Base-by-base conservation (phyloP, 1,139 yeast genomes). In the Blastobotrys illinoisensis region DNA sequence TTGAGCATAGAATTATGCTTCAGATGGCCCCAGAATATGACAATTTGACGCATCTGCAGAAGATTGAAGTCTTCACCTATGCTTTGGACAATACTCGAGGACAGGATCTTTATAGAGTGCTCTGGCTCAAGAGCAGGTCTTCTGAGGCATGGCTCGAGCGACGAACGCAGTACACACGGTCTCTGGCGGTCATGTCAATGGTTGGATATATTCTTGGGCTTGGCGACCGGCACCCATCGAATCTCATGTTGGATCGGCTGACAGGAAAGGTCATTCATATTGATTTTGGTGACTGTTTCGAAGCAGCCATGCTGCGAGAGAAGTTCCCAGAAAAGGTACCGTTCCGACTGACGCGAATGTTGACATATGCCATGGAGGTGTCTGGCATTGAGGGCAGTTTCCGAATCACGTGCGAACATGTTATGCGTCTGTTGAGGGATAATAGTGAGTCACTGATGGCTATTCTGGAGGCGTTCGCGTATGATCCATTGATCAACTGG, bases 1-100 rank as follows among this genome's bases (percentile, higher is more conserved):
- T 93, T 64, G 99, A 93, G 69, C 97, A 91, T 68, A 79, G 98
- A 60, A 88, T 93, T 56, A 91, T 93, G 96, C 73, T 90, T 44
- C 98, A 93, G 69, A 91, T 93, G 98, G 97, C 98, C 0, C 98
- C 98, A 0, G 97, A 91, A 68, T 95, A 89, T 70, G 99, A 95
- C 64, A 86, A 83, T 59, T 75, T 93, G 67, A 89, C 97, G 0
- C 76, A 91, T 44, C 73, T 95, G 57, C 96, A 95, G 65, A 93
- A 93, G 71, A 95, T 95, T 47, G 99, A 95, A 70, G 97, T 93
- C 0, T 95, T 95, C 73, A 89, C 97, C 0, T 90, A 93, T 65
- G 97, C 99, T 0, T 74, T 95, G 64, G 97, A 93, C 69, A 93
- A 91, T 65, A 93, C 99, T 0, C 78, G 96, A 62, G 99, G 99